phyloP scores from a whole-genome alignment of 306 rosid species.

The Lathyrus aphaca region DNA sequence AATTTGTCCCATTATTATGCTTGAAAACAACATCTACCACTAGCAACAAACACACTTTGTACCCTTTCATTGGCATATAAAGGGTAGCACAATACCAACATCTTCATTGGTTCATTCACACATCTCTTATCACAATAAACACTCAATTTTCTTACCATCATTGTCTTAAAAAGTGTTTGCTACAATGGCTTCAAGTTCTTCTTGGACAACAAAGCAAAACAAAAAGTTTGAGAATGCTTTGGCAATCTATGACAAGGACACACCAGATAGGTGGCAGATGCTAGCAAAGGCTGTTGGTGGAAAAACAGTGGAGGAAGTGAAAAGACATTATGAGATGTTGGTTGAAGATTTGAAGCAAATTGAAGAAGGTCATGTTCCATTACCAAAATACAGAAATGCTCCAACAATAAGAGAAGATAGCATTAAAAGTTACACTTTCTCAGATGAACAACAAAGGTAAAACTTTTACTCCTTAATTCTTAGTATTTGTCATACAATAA shows the following conservation, averaged over 20 bases:
- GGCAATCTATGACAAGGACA: slow-evolving; percentile 69
- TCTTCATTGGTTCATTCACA: slow-evolving; percentile 46
- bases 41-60: slow-evolving; percentile 21
- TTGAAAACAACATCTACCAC: slow-evolving; percentile 49
- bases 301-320: slow-evolving; percentile 83
- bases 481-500: neutral
- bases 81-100: slow-evolving; percentile 35
- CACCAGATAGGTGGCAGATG: slow-evolving; percentile 83
- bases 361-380: slow-evolving; percentile 71
- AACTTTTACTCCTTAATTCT: neutral
- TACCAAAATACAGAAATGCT: slow-evolving; percentile 67
- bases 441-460: slow-evolving; percentile 66
- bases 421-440: slow-evolving; percentile 44
- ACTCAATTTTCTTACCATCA: slow-evolving; percentile 5
- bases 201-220: slow-evolving; percentile 83
- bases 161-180: neutral
- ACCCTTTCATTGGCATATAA: slow-evolving; percentile 53
- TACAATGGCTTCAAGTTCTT: slow-evolving; percentile 56
- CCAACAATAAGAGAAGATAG: slow-evolving; percentile 27
- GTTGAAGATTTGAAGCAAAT: slow-evolving; percentile 76
- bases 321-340: slow-evolving; percentile 70
- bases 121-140: slow-evolving; percentile 13
- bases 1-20: slow-evolving; percentile 47
- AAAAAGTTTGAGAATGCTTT: slow-evolving; percentile 85
- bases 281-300: slow-evolving; percentile 82